These are phyloP conservation scores for Psidium friedrichsthalianum DNA, from an alignment of 345 rosid species.

Conservation along the genomic window DNA sequence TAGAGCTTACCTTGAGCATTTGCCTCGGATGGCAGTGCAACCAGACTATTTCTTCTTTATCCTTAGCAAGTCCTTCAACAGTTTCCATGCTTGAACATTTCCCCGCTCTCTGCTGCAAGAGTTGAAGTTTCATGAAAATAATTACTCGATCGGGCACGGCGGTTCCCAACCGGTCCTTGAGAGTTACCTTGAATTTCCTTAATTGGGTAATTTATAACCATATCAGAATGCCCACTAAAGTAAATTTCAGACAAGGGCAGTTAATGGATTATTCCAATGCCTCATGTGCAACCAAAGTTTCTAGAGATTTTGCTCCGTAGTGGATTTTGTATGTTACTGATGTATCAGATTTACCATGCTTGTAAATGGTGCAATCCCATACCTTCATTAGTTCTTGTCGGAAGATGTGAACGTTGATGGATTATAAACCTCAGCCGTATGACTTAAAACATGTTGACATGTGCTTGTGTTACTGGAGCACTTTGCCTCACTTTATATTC, in stretches of 20 bases:
- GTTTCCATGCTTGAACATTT: background rate
- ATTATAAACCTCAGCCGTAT: background rate
- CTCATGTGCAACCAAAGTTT: background rate
- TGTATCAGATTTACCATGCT: background rate
- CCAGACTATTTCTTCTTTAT: background rate
- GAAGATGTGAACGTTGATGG: background rate
- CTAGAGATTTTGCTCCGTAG: background rate
- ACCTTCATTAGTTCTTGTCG: background rate
- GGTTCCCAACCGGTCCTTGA: background rate
- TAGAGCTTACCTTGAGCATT: background rate
- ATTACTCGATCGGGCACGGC: background rate
- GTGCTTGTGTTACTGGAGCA: background rate
- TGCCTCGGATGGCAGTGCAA: background rate
- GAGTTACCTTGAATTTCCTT: background rate
- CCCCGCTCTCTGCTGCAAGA: background rate
- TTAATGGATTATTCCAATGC: background rate
- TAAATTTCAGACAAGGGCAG: conserved; percentile 10
- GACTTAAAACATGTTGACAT: background rate
- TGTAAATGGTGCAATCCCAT: background rate
- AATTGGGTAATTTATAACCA: background rate
- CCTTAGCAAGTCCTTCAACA: background rate
- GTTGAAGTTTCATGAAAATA: background rate
- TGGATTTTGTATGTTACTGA: background rate
- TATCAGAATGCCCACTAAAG: conserved; percentile 19
- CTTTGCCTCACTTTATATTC: too few species aligned